phyloP scores from a whole-genome alignment of 2,329 filamentous ascomycete species.

The Penicillium polonicum region DNA sequence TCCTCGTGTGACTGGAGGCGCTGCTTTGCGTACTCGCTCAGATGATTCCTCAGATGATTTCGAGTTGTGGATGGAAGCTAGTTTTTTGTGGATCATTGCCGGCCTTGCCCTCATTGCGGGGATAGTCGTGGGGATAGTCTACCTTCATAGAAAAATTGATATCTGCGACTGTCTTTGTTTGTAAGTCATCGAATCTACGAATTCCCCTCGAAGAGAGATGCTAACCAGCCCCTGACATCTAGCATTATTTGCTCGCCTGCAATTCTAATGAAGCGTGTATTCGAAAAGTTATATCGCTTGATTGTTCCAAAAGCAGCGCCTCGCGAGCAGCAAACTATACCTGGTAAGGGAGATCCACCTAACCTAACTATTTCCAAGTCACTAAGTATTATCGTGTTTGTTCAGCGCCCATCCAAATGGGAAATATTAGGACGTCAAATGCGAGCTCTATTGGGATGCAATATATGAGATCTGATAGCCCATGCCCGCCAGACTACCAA shows the following conservation, averaged over 20 bases:
- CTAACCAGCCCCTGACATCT: not conserved
- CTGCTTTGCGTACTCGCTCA: not conserved
- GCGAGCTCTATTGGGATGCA: too few species aligned
- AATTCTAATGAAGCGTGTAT: too few species aligned
- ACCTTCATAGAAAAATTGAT: not conserved
- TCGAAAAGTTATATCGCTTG: not conserved
- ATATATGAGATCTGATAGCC: not conserved
- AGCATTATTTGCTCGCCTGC: not conserved
- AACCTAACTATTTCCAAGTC: too few species aligned
- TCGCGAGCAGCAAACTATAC: not conserved
- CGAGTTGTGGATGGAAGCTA: rapidly evolving
- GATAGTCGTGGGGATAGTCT: not conserved
- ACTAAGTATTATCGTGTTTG: not conserved
- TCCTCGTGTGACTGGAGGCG: not conserved
- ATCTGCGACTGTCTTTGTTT: too few species aligned
- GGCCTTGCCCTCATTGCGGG: not conserved
- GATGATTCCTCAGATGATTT: not conserved
- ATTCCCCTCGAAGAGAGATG: not conserved
- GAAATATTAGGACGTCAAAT: too few species aligned
- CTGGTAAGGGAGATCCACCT: not conserved
- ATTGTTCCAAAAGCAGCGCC: not conserved
- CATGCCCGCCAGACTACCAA: not conserved
- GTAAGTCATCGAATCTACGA: not conserved
- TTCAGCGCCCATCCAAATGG: not conserved
- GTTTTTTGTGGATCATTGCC: rapidly evolving